Conservation (phyloP, 2,329 filamentous ascomycete species). For the Atkinsonella hypoxylon region DNA sequence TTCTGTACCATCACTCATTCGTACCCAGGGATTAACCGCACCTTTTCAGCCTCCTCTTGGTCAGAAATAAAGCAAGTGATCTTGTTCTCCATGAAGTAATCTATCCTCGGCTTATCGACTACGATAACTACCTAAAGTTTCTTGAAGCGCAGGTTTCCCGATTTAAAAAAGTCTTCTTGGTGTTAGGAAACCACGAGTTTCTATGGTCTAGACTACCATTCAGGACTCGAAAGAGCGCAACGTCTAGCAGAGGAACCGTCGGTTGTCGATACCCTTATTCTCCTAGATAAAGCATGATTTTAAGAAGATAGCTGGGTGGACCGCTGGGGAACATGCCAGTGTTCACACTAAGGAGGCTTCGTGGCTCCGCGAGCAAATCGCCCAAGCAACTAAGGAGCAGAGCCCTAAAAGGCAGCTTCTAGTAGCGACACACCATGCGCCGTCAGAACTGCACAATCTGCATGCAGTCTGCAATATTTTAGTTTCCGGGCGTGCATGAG, state of each 20-base stretch:
- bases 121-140: conserved; percentile 32
- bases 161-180: conserved; percentile 31
- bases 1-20: conserved; percentile 2
- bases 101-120: conserved; percentile 26
- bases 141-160: conserved; percentile 27
- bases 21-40: conserved; percentile 13
- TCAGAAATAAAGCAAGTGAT: conserved; percentile 14
- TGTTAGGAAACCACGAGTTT: conserved; percentile 46
- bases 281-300: conserved; percentile 41
- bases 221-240: conserved; percentile 24
- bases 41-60: conserved; percentile 10
- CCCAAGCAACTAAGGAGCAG: conserved; percentile 7
- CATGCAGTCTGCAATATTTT: too few species aligned
- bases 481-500: not conserved
- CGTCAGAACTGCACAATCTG: too few species aligned
- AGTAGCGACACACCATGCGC: conserved; percentile 46
- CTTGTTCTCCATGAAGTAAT: conserved; percentile 13
- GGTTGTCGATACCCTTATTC: conserved; percentile 25
- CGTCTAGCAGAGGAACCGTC: conserved; percentile 25
- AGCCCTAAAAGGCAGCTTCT: conserved; percentile 22
- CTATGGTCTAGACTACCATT: conserved; percentile 29
- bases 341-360: conserved; percentile 33
- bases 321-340: conserved; percentile 34
- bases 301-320: conserved; percentile 39
- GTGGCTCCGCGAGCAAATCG: conserved; percentile 32